These are phyloP conservation scores for Aureobasidium pullulans DNA, from an alignment of 2,329 filamentous ascomycete species.

Conservation along the genomic window DNA sequence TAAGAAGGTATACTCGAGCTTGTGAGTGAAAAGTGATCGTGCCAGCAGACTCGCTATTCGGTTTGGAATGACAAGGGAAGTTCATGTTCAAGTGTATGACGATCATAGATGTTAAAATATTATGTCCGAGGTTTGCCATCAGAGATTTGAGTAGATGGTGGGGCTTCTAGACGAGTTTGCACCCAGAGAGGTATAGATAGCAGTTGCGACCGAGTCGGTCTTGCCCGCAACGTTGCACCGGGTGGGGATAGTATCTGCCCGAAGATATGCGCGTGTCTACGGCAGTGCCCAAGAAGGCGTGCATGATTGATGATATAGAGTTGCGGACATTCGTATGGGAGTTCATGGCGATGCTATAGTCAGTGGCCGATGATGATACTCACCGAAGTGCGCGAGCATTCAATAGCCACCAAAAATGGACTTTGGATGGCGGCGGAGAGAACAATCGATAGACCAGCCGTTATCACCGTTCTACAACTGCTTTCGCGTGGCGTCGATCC, in stretches of 20 bases:
- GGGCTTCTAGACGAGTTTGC: neutral
- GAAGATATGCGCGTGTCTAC: neutral
- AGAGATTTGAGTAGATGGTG: neutral
- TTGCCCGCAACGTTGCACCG: conserved; percentile 6
- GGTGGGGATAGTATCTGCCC: neutral
- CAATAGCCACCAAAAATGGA: neutral
- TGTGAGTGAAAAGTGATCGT: neutral
- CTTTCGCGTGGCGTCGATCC: neutral
- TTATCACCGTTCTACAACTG: neutral
- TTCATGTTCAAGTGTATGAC: neutral
- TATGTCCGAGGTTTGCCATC: neutral
- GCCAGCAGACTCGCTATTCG: neutral
- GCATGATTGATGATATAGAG: neutral
- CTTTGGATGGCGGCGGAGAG: neutral
- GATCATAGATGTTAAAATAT: neutral
- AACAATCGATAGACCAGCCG: conserved; percentile 9
- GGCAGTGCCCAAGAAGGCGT: neutral
- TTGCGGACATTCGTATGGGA: neutral
- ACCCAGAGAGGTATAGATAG: neutral
- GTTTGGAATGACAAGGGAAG: neutral
- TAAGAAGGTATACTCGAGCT: neutral
- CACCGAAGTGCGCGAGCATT: neutral
- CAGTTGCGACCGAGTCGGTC: neutral
- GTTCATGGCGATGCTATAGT: neutral
- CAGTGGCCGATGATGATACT: neutral